These are phyloP conservation scores for Triticum timopheevii DNA, from an alignment of 176 grass and related monocot species.

Conservation along the genomic window DNA sequence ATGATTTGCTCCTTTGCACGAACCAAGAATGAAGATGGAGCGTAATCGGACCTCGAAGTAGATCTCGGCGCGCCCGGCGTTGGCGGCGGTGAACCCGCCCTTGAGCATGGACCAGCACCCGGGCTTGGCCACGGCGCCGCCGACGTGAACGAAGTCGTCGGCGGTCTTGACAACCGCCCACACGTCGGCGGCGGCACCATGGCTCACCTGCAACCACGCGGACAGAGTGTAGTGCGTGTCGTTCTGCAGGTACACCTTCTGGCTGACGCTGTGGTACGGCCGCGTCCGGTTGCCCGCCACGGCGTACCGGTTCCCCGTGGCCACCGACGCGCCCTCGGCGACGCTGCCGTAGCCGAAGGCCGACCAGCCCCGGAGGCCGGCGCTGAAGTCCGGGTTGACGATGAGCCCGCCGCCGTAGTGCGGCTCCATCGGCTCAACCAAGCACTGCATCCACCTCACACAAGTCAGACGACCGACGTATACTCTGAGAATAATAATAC, in stretches of 20 bases:
- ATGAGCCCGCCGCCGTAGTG: constrained; percentile 65
- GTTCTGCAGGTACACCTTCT: constrained; percentile 55
- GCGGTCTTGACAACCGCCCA: constrained; percentile 57
- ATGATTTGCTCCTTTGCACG: neutral
- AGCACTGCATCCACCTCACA: constrained; percentile 45
- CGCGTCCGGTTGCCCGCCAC: constrained; percentile 26
- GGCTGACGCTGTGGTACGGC: constrained; percentile 59
- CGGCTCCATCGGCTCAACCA: constrained; percentile 46
- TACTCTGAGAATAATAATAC: neutral
- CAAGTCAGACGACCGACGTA: neutral
- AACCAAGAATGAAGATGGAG: no score
- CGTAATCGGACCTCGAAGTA: constrained; percentile 61
- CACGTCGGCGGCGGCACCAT: constrained; percentile 46
- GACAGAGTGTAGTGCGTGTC: constrained; percentile 61
- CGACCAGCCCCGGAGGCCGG: constrained; percentile 44
- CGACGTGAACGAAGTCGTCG: constrained; percentile 46
- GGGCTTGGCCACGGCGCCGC: constrained; percentile 43
- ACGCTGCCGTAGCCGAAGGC: constrained; percentile 36
- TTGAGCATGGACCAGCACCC: constrained; percentile 97
- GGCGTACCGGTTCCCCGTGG: constrained; percentile 46
- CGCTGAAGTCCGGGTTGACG: constrained; percentile 55
- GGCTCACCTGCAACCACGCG: constrained; percentile 73
- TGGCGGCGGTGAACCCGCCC: constrained; percentile 67
- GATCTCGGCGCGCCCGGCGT: constrained; percentile 58
- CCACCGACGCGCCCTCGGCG: constrained; percentile 17